Evolutionary conservation across 495 filamentous ascomycete species (phyloP), one percentile per base, ranked within the genome.

Genomic region (Aspergillus carlsbadensis): DNA sequence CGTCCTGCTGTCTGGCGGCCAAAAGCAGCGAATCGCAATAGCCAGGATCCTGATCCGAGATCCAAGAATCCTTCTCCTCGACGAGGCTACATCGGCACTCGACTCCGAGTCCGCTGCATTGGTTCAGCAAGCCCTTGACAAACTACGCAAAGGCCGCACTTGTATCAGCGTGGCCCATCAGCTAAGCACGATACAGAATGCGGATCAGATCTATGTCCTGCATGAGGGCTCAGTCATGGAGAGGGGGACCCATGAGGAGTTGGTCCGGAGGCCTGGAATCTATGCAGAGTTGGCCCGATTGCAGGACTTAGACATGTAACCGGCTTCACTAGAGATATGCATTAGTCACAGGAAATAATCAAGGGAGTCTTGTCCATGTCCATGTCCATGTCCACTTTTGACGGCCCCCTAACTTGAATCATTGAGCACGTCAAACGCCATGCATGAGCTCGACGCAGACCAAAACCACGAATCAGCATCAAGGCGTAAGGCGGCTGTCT

Each of bases 1-100:
- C 24, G 78, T 83, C 41, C 84, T 90, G 70, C 77, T 95, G 13
- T 90, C 87, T 2, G 89, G 91, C 31, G 90, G 90, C 5, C 90
- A 95, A 67, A 92, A 91, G 61, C 90, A 95, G 66, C 85, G 90
- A 29, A 80, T 93, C 6, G 88, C 88, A 5, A 88, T 86, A 34
- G 89, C 88, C 15, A 78, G 87, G 10, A 89, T 90, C 24, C 73
- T 93, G 31, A 77, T 90, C 39, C 78, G 90, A 34, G 76, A 88
- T 65, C 84, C 90, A 40, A 81, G 84, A 67, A 76, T 90, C 44
- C 70, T 90, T 5, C 79, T 95, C 6, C 76, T 95, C 0, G 90
- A 95, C 55, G 90, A 95, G 66, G 90, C 90, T 5, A 95, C 90
- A 7, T 88, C 84, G 7, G 88, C 36, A 5, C 13, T 17, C 11